Evolutionary conservation across 345 rosid genomes (phyloP).

Genomic region (Moringa oleifera): DNA sequence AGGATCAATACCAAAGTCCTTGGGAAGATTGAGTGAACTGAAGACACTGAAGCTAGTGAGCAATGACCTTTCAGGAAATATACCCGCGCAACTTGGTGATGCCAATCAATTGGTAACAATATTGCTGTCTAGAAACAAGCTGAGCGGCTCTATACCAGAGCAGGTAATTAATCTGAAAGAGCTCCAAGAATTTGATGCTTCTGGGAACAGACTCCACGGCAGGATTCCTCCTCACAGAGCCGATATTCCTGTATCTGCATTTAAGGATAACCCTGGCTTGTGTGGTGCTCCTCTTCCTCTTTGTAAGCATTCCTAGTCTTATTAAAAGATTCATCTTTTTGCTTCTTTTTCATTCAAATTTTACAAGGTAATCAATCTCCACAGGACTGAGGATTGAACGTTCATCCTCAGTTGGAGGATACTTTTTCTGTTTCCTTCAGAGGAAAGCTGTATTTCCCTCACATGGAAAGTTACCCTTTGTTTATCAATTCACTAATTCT

Average conservation of each 20-base stretch:
- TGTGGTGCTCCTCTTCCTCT: constrained; percentile 56
- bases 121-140: constrained; percentile 39
- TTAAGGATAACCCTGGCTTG: constrained; percentile 36
- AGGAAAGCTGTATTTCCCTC: no score
- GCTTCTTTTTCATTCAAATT: no score
- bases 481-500: no score
- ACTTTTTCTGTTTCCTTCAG: no score
- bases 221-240: constrained; percentile 39
- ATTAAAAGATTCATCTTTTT: not conserved
- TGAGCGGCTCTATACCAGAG: constrained; percentile 35
- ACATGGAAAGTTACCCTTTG: no score
- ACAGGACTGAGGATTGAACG: no score
- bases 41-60: constrained; percentile 30
- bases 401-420: no score
- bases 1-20: constrained; percentile 42
- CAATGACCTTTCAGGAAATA: constrained; percentile 32
- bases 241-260: constrained; percentile 37
- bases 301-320: constrained; percentile 21
- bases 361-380: no score
- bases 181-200: constrained; percentile 41
- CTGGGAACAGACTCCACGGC: constrained; percentile 35
- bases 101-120: constrained; percentile 31
- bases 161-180: constrained; percentile 30
- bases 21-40: constrained; percentile 33
- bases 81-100: constrained; percentile 39